Evolutionary conservation across 352 stramenopile species (phyloP).

Genomic region (Phytopythium helicoides): DNA sequence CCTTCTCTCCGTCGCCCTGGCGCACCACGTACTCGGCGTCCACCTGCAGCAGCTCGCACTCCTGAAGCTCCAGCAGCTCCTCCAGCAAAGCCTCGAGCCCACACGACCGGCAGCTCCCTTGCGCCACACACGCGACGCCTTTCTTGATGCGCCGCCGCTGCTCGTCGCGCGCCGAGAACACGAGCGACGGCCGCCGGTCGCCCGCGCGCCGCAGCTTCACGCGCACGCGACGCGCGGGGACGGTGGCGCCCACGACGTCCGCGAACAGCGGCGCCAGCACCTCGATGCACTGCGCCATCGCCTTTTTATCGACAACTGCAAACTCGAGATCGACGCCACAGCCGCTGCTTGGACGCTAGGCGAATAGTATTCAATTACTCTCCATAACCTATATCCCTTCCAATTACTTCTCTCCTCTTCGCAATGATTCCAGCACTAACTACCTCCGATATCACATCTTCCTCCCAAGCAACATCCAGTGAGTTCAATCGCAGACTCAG

Average conservation of each 20-base stretch:
- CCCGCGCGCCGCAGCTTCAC: constrained; percentile 20
- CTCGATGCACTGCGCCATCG: constrained; percentile 41
- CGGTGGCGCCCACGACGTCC: constrained; percentile 9
- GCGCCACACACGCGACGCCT: constrained; percentile 47
- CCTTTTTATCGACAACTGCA: constrained; percentile 48
- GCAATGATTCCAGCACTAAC: too few relatives aligned
- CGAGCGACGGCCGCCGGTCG: constrained; percentile 30
- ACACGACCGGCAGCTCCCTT: constrained; percentile 39
- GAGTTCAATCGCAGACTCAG: too few relatives aligned
- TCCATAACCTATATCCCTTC: too few relatives aligned
- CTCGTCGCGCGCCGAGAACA: constrained; percentile 16
- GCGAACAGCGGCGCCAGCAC: constrained; percentile 34
- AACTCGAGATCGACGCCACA: too few relatives aligned
- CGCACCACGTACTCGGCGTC: constrained; percentile 45
- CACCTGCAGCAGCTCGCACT: constrained; percentile 32
- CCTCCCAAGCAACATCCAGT: too few relatives aligned
- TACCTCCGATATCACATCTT: too few relatives aligned
- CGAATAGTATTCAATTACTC: too few relatives aligned
- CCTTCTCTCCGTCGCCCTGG: constrained; percentile 4
- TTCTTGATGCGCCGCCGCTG: constrained; percentile 14
- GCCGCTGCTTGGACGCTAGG: too few relatives aligned
- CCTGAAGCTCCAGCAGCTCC: constrained; percentile 38
- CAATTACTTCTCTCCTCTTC: too few relatives aligned
- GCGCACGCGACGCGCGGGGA: constrained; percentile 1
- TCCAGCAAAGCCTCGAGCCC: constrained; percentile 47